phyloP scores from a whole-genome alignment of 1,139 yeast species.

The Yamadazyma aaseri region DNA sequence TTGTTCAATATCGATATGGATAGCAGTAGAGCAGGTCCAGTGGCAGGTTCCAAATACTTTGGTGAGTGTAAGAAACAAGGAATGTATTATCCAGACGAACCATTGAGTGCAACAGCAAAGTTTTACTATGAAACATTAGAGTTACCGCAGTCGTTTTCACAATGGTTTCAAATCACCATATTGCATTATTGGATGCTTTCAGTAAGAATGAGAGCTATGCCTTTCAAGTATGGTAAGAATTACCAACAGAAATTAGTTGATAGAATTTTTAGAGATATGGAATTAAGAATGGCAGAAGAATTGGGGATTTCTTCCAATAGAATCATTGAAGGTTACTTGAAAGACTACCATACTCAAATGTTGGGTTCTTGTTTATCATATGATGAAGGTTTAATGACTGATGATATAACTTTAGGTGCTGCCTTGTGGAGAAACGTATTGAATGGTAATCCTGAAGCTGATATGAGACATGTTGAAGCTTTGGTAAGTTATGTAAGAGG shows the following conservation, averaged over 20 bases:
- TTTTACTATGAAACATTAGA: slow-evolving; percentile 79
- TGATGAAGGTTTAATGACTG: slow-evolving; percentile 86
- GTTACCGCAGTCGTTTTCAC: slow-evolving; percentile 83
- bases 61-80: slow-evolving; percentile 87
- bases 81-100: slow-evolving; percentile 69
- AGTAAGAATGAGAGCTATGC: slow-evolving; percentile 95
- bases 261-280: slow-evolving; percentile 86
- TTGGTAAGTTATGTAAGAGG: slow-evolving; percentile 84
- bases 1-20: slow-evolving; percentile 85
- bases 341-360: slow-evolving; percentile 86
- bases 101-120: slow-evolving; percentile 59
- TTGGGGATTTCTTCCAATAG: slow-evolving; percentile 82
- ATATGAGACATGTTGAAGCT: slow-evolving; percentile 82
- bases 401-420: slow-evolving; percentile 81
- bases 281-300: slow-evolving; percentile 78
- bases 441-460: slow-evolving; percentile 80
- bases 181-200: slow-evolving; percentile 92
- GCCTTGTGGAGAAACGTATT: slow-evolving; percentile 92
- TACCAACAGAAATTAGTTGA: slow-evolving; percentile 93
- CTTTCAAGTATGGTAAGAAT: slow-evolving; percentile 80
- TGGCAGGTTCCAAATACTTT: slow-evolving; percentile 86
- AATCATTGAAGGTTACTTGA: slow-evolving; percentile 80
- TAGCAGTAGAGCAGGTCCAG: slow-evolving; percentile 86
- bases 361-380: slow-evolving; percentile 88
- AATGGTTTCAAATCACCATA: slow-evolving; percentile 91